Base-by-base conservation (phyloP, 257 asterid species). In the Solanum medicagineum region DNA sequence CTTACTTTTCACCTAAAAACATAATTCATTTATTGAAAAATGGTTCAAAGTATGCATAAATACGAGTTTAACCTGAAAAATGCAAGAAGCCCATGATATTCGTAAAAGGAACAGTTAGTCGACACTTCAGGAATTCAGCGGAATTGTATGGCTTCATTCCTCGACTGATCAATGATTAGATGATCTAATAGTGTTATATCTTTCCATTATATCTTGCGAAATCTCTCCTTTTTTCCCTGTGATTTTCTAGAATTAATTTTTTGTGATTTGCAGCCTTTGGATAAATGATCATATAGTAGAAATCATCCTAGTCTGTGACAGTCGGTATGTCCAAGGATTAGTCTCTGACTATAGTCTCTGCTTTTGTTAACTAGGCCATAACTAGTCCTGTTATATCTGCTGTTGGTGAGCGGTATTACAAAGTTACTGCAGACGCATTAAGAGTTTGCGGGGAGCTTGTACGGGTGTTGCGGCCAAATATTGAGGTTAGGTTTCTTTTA, bases 391-490 rank as follows among this genome's bases (percentile, higher is more conserved):
- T 97, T 81, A 93, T 97, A 92, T 94, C 98, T 87, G 98, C 99
- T 86, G 94, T 92, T 24, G 98, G 98, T 82, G 99, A 97, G 88
- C 93, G 98, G 73, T 97, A 97, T 89, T 97, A 97, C 89, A 97
- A 97, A 87, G 98, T 97, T 89, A 95, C 98, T 40, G 99, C 99
- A 77, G 99, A 97, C 86, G 99, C 99, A 54, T 90, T 97, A 83
- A 90, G 98, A 92, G 99, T 91, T 60, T 97, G 98, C 74, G 98
- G 99, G 88, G 99, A 97, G 91, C 97, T 97, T 87, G 96, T 97
- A 57, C 97, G 98, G 53, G 97, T 95, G 51, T 92, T 95, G 85
- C 97, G 99, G 55, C 98, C 99, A 86, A 90, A 90, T 87, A 88
- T 94, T 85, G 92, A 93, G 97, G 99, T 95, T 68, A 49, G 87